Percentiles rank a stretch among this genome's conserved stretches.
Evolutionary conservation across 352 stramenopile genomes (phyloP).

Genomic region (Pythium volutum): DNA sequence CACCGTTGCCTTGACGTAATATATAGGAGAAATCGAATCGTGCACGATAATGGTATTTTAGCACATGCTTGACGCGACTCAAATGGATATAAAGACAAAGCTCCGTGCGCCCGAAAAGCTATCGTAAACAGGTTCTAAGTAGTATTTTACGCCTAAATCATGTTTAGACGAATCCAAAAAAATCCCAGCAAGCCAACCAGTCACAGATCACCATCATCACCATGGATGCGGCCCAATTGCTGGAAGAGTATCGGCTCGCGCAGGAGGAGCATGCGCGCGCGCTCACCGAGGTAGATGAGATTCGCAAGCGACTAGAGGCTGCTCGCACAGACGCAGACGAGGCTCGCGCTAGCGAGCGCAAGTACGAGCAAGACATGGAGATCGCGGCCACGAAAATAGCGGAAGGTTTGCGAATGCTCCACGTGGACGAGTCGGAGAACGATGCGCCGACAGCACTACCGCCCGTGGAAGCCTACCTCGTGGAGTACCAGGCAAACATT

Average conservation of each 20-base stretch:
- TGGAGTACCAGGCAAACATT: constrained; percentile 83
- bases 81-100: no score
- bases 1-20: neutral
- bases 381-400: constrained; percentile 28
- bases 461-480: constrained; percentile 31
- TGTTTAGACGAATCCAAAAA: neutral
- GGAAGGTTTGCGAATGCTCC: constrained; percentile 24
- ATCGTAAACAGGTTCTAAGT: neutral
- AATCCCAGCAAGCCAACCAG: neutral
- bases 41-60: no score
- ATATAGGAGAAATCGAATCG: neutral
- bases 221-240: constrained; percentile 19
- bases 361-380: constrained; percentile 35
- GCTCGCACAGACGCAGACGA: constrained; percentile 31
- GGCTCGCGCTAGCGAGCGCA: constrained; percentile 25
- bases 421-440: constrained; percentile 9
- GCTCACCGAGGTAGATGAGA: constrained; percentile 25
- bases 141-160: neutral
- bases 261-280: constrained; percentile 41
- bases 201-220: neutral
- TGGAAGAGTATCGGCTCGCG: constrained; percentile 36
- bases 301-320: constrained; percentile 20
- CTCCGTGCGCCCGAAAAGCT: no score
- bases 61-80: neutral
- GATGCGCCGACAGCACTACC: neutral